Evolutionary conservation across 176 grass and related monocot genomes (phyloP), one percentile per base, ranked within the genome.

Genomic region (Rhynchospora breviuscula): DNA sequence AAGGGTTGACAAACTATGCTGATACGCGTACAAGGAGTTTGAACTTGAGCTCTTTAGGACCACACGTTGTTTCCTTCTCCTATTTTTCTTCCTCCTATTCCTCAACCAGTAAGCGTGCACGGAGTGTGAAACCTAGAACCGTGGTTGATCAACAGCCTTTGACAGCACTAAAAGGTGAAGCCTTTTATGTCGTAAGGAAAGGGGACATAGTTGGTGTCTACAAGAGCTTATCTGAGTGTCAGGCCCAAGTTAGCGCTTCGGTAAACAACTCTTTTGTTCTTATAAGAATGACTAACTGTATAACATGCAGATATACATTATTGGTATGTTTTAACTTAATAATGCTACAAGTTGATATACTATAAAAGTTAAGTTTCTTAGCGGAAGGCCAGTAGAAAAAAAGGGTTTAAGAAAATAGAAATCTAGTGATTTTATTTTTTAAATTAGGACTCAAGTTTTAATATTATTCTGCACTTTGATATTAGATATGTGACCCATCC

Each of bases 401-500:
- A 21, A 51, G 18, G 14, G 7, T 40, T 18, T 29, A 7, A 7
- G 46, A 23, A 6, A 8, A 17, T 13, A 73, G 25, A 1, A 21
- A 58, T 4, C 5, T 15, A 53, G 10, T 25, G 10, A 69, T 25
- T 59, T 58, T 76, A 26, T 21, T 22, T 23, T 1, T 23, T 14
- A 63, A 29, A 72, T 56, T 60, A 81, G 82, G 53, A 71, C 2
- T n/a, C n/a, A 70, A 45, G 35, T 45, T 58, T 67, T 67, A 67
- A 5, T 68, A 68, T 21, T 46, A 19, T 47, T 14, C 40, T 71
- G 40, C 47, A 18, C 48, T 48, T 54, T 76, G 48, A 29, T 54
- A 6, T 25, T 53, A 76, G 72, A 54, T 97, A 82, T 79, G 85
- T 58, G 88, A 92, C 78, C 94, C 90, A 73, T 89, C 90, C 21